Evolutionary conservation across 495 filamentous ascomycete genomes (phyloP), one percentile per base, ranked within the genome.

Genomic region (Pseudomonodictys pantanalensis): DNA sequence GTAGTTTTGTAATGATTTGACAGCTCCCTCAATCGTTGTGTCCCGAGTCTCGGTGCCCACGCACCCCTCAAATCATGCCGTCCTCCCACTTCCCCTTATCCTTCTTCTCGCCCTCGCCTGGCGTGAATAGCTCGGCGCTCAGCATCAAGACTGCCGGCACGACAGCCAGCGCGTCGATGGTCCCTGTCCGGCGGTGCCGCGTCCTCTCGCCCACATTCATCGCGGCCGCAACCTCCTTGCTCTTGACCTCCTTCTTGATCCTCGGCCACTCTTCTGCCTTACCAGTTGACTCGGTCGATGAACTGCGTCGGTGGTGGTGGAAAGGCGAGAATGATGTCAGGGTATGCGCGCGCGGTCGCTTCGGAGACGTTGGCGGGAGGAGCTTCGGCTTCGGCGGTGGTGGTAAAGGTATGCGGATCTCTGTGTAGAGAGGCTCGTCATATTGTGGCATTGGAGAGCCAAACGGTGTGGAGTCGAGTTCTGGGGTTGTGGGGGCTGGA

Each of bases 381-480:
- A 26, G 28, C 22, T 33, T 50, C 2, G 24, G 58, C 25, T 62
- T 20, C n/a, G 58, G 51, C 10, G 56, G 3, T 15, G 42, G 51
- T 30, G 58, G 58, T 9, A 62, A 45, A 20, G 58, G 58, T 25
- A 62, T 62, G 24, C 39, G 18, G 9, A 62, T 62, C 26, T 62
- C 58, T 5, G 58, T 62, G 58, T 62, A 62, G n/a, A 62, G 58
- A 0, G 58, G 58, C 35, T 56, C 58, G 38, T 55, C 44, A 28
- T 48, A 48, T 12, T 62, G 26, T 15, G 35, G n/a, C 18, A 39
- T 17, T 3, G 58, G 52, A 9, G 51, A 20, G n/a, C 26, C 22
- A 42, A 47, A 35, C 11, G 48, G 28, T 44, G 56, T 43, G 18
- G 28, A 2, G 4, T 50, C 44, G 26, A 20, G n/a, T 3, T 41